These are phyloP conservation scores for Neurospora sp. DNA, from an alignment of 2,329 filamentous ascomycete species.

Conservation along the genomic window DNA sequence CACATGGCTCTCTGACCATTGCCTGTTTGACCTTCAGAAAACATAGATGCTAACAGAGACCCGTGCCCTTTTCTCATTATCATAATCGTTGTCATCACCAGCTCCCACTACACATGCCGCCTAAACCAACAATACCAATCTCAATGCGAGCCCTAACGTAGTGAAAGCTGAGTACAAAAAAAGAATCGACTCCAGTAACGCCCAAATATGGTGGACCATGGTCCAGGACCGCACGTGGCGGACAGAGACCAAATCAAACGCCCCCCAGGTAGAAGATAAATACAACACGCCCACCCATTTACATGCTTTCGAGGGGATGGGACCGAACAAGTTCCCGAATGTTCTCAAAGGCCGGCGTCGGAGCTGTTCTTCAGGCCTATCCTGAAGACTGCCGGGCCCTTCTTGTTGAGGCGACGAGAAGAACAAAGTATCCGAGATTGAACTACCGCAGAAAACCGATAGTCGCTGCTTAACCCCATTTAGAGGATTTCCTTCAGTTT, in stretches of 20 bases:
- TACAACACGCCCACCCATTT: not conserved
- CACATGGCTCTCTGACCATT: not conserved
- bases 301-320: not conserved
- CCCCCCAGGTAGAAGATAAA: not conserved
- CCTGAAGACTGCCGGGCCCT: not conserved
- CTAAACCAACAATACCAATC: not conserved
- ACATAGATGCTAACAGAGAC: not conserved
- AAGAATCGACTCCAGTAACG: not conserved
- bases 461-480: conserved; percentile 8
- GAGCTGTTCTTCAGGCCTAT: not conserved
- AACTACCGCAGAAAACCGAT: not conserved
- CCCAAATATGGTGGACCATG: not conserved
- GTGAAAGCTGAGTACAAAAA: not conserved
- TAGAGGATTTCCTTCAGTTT: conserved; percentile 70
- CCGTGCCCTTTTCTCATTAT: not conserved
- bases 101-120: not conserved
- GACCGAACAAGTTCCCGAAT: not conserved
- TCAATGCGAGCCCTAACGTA: not conserved
- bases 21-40: not conserved
- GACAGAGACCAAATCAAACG: not conserved
- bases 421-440: not conserved
- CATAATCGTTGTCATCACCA: not conserved
- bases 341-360: not conserved
- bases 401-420: not conserved
- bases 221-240: not conserved